Evolutionary conservation across 352 stramenopile species (phyloP).

Genomic region (Phytophthora boehmeriae): DNA sequence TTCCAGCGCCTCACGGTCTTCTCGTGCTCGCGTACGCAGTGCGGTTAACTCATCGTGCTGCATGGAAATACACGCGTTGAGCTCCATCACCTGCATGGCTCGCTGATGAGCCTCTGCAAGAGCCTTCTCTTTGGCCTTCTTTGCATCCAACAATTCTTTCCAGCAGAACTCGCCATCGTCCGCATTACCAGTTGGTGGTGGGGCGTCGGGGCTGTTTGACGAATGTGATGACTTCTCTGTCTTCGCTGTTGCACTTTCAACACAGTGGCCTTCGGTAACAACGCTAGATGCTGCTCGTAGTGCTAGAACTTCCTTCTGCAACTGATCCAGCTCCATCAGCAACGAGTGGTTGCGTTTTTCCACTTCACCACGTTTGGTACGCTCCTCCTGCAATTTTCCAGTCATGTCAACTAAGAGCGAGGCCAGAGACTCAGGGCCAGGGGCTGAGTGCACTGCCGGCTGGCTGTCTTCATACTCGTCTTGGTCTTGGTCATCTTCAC

Average conservation of each 20-base stretch:
- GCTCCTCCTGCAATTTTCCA: slow-evolving; percentile 62
- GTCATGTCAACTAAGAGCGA: slow-evolving; percentile 71
- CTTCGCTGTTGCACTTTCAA: slow-evolving; percentile 1
- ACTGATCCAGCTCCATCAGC: slow-evolving; percentile 69
- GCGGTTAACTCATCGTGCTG: slow-evolving; percentile 72
- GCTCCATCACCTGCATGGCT: slow-evolving; percentile 68
- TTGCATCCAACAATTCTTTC: slow-evolving; percentile 63
- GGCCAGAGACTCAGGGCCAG: slow-evolving; percentile 44
- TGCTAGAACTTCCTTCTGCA: slow-evolving; percentile 65
- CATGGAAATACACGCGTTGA: slow-evolving; percentile 80
- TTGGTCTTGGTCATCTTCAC: slow-evolving; percentile 5
- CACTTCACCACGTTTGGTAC: slow-evolving; percentile 47
- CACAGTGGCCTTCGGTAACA: slow-evolving; percentile 15
- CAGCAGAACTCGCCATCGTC: slow-evolving; percentile 52
- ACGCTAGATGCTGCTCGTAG: slow-evolving; percentile 43
- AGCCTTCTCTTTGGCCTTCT: slow-evolving; percentile 60
- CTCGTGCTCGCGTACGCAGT: slow-evolving; percentile 43
- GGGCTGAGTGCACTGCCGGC: background rate
- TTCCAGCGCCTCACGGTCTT: slow-evolving; percentile 43
- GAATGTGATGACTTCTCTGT: background rate
- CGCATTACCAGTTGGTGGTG: slow-evolving; percentile 18
- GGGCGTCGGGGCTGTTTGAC: slow-evolving; percentile 5
- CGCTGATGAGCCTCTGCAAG: slow-evolving; percentile 58
- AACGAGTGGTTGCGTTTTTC: slow-evolving; percentile 74
- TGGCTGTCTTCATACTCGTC: slow-evolving; percentile 5